Percentiles rank a stretch among this genome's conserved stretches.
These are phyloP conservation scores for Acidomyces sp. DNA, from an alignment of 495 filamentous ascomycete genomes.

Conservation along the genomic window DNA sequence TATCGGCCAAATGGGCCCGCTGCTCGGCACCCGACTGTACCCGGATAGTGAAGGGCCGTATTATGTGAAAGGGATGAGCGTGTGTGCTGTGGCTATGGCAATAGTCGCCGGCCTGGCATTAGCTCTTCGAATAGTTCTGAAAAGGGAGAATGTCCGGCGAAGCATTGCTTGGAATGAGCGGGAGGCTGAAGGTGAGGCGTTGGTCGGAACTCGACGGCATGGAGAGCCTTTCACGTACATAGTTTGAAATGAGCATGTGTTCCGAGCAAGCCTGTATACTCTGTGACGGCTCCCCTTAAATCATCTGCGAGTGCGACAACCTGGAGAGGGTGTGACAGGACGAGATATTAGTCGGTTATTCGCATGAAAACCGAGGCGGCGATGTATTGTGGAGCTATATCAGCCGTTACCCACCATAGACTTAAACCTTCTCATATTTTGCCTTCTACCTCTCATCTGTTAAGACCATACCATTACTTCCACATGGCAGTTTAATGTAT, in stretches of 20 bases:
- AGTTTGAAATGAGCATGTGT: slow-evolving; percentile 10
- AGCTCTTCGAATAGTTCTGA: slow-evolving; percentile 35
- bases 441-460: no score
- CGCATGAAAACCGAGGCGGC: no score
- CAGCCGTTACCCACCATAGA: no score
- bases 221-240: slow-evolving; percentile 17
- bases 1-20: slow-evolving; percentile 49
- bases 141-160: slow-evolving; percentile 11
- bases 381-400: no score
- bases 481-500: no score
- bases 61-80: slow-evolving; percentile 45
- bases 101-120: slow-evolving; percentile 36
- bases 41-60: slow-evolving; percentile 43
- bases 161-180: slow-evolving; percentile 2
- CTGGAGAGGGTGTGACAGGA: no score
- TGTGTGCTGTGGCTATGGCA: slow-evolving; percentile 47
- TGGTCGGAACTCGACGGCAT: slow-evolving; percentile 6
- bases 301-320: no score
- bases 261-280: no score
- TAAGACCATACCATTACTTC: no score
- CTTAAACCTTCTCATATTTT: no score
- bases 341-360: no score
- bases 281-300: no score
- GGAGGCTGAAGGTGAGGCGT: slow-evolving; percentile 9
- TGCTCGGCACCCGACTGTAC: slow-evolving; percentile 49